phyloP scores from a whole-genome alignment of 768 basidiomycete genomes.

The Scleroderma citrinum region DNA sequence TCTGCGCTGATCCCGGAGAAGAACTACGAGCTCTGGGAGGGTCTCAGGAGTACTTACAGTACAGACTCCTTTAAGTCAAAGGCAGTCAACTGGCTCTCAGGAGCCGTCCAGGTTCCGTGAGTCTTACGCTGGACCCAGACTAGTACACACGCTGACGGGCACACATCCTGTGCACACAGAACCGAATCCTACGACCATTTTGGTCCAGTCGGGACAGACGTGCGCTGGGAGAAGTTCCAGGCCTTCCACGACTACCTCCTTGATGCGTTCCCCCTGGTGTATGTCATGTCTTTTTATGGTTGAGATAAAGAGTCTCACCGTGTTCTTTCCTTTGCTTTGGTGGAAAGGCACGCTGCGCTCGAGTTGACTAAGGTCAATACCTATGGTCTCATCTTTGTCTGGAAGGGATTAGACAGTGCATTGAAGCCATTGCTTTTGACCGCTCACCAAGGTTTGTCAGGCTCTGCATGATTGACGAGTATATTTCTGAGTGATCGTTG shows the following conservation, averaged over 20 bases:
- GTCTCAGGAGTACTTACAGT: conserved; percentile 24
- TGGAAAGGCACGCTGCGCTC: conserved; percentile 41
- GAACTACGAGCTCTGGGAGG: conserved; percentile 30
- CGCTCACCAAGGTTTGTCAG: conserved; percentile 44
- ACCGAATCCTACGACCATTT: conserved; percentile 39
- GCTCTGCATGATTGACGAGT: neutral
- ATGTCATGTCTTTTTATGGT: conserved; percentile 7
- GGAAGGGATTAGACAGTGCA: conserved; percentile 43
- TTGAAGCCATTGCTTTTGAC: conserved; percentile 55
- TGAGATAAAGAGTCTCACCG: neutral
- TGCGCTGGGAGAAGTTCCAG: conserved; percentile 49
- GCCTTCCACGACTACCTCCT: conserved; percentile 52
- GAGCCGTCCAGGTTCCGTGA: conserved; percentile 36
- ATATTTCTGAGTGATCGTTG: neutral
- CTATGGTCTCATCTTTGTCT: conserved; percentile 53
- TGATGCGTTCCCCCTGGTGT: conserved; percentile 59
- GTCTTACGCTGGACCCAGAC: conserved; percentile 9
- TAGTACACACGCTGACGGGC: neutral
- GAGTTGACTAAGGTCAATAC: conserved; percentile 55
- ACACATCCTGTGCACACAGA: conserved; percentile 35
- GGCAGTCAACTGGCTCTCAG: conserved; percentile 32
- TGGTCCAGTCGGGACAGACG: conserved; percentile 42
- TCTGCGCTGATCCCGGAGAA: conserved; percentile 28
- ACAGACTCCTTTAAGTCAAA: conserved; percentile 30
- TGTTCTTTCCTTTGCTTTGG: neutral